These are phyloP conservation scores for Trichoderma endophyticum DNA, from an alignment of 2,329 filamentous ascomycete species.

Conservation along the genomic window DNA sequence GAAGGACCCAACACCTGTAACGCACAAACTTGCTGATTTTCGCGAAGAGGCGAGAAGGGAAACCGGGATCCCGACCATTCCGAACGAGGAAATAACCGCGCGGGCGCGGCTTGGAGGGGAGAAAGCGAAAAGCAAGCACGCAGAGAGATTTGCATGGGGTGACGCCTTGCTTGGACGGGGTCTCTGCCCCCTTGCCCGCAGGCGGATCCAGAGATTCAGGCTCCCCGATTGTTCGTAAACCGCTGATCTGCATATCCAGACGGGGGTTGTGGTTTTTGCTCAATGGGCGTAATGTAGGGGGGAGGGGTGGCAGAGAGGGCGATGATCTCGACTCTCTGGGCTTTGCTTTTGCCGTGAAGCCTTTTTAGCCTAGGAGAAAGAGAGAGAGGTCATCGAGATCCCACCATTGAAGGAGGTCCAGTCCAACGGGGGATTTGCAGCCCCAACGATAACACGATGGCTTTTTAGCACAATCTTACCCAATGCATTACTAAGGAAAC, in stretches of 20 bases:
- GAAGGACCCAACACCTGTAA: background rate
- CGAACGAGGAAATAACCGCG: constrained; percentile 15
- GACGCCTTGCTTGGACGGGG: background rate
- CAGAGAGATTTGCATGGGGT: constrained; percentile 5
- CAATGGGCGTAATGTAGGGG: background rate
- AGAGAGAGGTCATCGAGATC: background rate
- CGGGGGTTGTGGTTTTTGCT: background rate
- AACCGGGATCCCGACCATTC: background rate
- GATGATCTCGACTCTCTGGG: background rate
- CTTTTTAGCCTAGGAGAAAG: background rate
- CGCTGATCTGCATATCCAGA: constrained; percentile 2
- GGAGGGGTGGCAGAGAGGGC: background rate
- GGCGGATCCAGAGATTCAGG: constrained; percentile 5
- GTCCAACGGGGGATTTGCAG: background rate
- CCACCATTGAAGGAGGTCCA: background rate
- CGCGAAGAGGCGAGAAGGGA: background rate
- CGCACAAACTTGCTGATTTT: background rate
- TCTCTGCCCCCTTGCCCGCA: background rate
- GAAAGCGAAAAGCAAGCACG: background rate
- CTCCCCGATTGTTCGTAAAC: constrained; percentile 4
- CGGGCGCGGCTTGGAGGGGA: background rate
- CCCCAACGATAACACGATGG: background rate
- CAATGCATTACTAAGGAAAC: constrained; percentile 3
- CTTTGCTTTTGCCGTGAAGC: background rate
- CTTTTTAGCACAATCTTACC: constrained; percentile 1